Percentiles rank a stretch among this genome's conserved stretches.
Conservation (phyloP, 345 rosid species). For the Litchi chinensis region DNA sequence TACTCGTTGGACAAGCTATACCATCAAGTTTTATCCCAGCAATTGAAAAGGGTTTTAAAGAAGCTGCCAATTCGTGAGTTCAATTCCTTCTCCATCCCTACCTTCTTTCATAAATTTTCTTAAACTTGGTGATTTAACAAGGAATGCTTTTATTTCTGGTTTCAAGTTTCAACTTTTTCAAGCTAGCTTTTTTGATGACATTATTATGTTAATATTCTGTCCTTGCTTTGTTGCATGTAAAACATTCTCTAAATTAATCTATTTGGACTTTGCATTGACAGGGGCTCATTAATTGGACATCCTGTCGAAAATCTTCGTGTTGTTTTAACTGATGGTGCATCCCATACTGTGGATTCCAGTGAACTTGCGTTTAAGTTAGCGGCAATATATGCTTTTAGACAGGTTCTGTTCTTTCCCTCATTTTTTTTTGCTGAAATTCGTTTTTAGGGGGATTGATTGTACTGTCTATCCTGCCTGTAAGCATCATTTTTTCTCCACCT, state of each 20-base stretch:
- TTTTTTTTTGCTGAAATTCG: not conserved
- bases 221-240: not conserved
- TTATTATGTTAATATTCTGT: not conserved
- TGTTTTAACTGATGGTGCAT: conserved; percentile 89
- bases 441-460: not conserved
- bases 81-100: not conserved
- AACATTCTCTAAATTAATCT: conserved; percentile 3
- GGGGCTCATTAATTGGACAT: conserved; percentile 95
- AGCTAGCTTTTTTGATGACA: not conserved
- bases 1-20: conserved; percentile 93
- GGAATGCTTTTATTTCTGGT: not conserved
- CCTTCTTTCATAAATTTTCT: not conserved
- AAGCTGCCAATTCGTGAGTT: conserved; percentile 98
- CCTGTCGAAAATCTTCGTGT: conserved; percentile 90
- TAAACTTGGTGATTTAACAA: not conserved
- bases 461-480: not conserved
- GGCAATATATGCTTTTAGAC: conserved; percentile 96
- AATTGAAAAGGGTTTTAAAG: conserved; percentile 96
- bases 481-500: not conserved
- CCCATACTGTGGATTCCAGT: conserved; percentile 97
- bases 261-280: conserved; percentile 32
- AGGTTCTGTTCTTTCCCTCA: conserved; percentile 36
- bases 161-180: not conserved
- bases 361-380: conserved; percentile 98
- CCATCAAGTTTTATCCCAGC: conserved; percentile 95